These are phyloP conservation scores for Talaromyces sp. DNA, from an alignment of 2,329 filamentous ascomycete genomes.

Conservation along the genomic window DNA sequence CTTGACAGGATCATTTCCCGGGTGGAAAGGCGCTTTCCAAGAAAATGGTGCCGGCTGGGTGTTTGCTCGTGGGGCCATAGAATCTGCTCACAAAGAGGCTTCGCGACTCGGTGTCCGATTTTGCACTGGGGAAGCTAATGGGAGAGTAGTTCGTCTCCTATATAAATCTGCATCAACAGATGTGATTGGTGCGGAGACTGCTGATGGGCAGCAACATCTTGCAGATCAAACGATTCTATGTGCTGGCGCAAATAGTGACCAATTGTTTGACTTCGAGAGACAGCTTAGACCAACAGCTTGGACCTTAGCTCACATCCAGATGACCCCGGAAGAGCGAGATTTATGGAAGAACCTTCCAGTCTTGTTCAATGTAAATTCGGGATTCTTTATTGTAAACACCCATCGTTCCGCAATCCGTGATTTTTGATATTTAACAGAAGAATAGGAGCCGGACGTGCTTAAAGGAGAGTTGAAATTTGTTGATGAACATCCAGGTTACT, in stretches of 20 bases:
- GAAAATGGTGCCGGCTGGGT: constrained; percentile 51
- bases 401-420: too few species aligned
- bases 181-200: constrained; percentile 40
- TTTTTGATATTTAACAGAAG: too few species aligned
- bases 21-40: constrained; percentile 45
- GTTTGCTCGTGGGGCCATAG: constrained; percentile 47
- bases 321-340: constrained; percentile 46
- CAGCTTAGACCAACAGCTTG: constrained; percentile 47
- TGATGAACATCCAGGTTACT: constrained; percentile 58
- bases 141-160: constrained; percentile 38
- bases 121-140: constrained; percentile 39
- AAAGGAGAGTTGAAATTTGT: constrained; percentile 39
- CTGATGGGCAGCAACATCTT: constrained; percentile 35
- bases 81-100: constrained; percentile 46
- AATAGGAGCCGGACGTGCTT: constrained; percentile 39
- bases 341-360: constrained; percentile 50
- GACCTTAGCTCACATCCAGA: constrained; percentile 53
- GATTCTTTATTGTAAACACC: constrained; percentile 44
- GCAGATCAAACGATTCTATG: constrained; percentile 43
- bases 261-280: constrained; percentile 44
- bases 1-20: constrained; percentile 40
- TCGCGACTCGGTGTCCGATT: constrained; percentile 46
- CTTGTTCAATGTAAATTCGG: constrained; percentile 47
- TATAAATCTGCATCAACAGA: constrained; percentile 29
- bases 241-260: constrained; percentile 42